Percentiles rank a stretch among this genome's conserved stretches.
Conservation (phyloP, 2,329 filamentous ascomycete genomes). For the Xylaria sp. region DNA sequence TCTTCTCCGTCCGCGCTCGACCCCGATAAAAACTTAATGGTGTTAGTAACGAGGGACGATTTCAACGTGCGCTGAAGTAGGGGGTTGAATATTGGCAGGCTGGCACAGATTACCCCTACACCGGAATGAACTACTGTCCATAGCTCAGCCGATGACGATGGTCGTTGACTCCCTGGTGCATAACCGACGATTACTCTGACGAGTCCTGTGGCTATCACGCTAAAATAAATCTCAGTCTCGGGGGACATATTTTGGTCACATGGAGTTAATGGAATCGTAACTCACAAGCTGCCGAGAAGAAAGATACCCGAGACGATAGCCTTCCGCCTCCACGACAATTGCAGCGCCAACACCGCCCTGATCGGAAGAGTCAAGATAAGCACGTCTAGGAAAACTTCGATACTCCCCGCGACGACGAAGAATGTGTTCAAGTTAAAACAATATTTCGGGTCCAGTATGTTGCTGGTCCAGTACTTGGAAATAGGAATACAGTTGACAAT, state of each 20-base stretch:
- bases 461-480: slow-evolving; percentile 4
- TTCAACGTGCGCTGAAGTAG: slow-evolving; percentile 17
- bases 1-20: neutral
- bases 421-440: slow-evolving; percentile 8
- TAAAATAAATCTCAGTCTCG: neutral
- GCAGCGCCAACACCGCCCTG: slow-evolving; percentile 1
- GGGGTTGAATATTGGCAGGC: slow-evolving; percentile 26
- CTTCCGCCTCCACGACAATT: slow-evolving; percentile 21
- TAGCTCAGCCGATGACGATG: slow-evolving; percentile 11
- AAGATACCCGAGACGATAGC: slow-evolving; percentile 22
- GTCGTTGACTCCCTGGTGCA: slow-evolving; percentile 15
- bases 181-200: slow-evolving; percentile 24
- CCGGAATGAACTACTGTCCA: slow-evolving; percentile 27
- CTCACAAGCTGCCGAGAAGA: slow-evolving; percentile 30
- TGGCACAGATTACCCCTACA: slow-evolving; percentile 28
- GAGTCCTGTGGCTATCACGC: slow-evolving; percentile 20
- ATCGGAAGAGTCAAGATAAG: slow-evolving; percentile 19
- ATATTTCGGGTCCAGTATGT: neutral
- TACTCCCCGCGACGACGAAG: neutral
- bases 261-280: neutral
- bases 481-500: slow-evolving; percentile 5
- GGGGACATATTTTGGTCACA: neutral
- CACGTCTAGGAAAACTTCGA: neutral
- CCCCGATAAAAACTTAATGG: neutral
- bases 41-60: slow-evolving; percentile 7